Percentiles rank a stretch among this genome's conserved stretches.
phyloP scores from a whole-genome alignment of 306 rosid genomes.

The Fagus crenata region DNA sequence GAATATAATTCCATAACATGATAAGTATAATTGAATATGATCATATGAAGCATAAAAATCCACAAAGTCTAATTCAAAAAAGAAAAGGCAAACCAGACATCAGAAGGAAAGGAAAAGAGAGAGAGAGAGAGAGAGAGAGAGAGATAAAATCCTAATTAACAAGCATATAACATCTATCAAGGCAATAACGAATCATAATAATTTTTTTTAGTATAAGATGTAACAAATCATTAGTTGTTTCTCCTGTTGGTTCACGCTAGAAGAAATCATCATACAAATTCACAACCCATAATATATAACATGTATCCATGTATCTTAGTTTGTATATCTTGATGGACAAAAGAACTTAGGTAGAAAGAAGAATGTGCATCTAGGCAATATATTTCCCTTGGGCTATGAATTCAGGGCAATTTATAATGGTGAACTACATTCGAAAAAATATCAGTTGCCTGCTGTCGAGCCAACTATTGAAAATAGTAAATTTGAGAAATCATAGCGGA shows the following conservation, averaged over 20 bases:
- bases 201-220: not conserved
- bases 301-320: not conserved
- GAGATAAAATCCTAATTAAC: not conserved
- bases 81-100: not conserved
- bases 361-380: not conserved
- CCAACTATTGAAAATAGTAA: not conserved
- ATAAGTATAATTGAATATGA: constrained; percentile 23
- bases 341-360: not conserved
- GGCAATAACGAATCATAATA: not conserved
- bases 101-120: not conserved
- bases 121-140: no score
- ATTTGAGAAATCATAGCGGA: not conserved
- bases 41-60: constrained; percentile 20
- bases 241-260: not conserved
- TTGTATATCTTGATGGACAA: not conserved
- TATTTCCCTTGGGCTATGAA: not conserved
- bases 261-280: no score
- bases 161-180: not conserved
- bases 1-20: constrained; percentile 33
- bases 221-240: not conserved
- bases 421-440: not conserved
- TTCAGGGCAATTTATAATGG: not conserved
- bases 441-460: not conserved
- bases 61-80: not conserved
- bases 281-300: not conserved